Base-by-base conservation (phyloP, 2,329 filamentous ascomycete genomes). In the Tolypocladium album region DNA sequence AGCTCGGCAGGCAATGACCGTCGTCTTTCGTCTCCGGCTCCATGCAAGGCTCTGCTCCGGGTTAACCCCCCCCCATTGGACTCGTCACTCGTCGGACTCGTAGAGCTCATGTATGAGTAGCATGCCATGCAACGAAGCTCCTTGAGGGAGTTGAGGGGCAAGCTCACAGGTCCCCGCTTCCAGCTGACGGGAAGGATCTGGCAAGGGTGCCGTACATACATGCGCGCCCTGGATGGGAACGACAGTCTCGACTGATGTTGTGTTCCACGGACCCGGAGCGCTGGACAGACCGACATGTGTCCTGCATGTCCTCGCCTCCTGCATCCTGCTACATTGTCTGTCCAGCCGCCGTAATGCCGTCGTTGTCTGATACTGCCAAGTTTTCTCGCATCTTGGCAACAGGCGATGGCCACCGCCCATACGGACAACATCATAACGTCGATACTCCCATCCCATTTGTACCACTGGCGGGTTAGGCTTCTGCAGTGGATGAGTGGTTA, bases 231-330 rank as follows among this genome's bases (percentile, higher is more conserved):
- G 17, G n/a, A 4, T 22, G 50, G 50, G 50, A 55, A 22, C 31
- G 31, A 36, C 58, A 38, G 47, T 56, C 42, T 56, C 39, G 47
- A 60, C 55, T 57, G 38, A 61, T 55, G 56, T 56, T 53, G 42
- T 57, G 61, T 61, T 43, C 61, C 59, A 55, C 59, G 43, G 31
- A 55, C 59, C 57, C 58, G 55, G 57, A 61, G 53, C 47, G 56
- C 55, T 40, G 52, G 59, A 61, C 59, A 55, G 57, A 57, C 57
- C 61, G 47, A 55, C 61, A 57, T 61, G 61, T 57, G 55, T 56
- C 27, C 42, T 42, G 50, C 31, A 58, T 36, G 34, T 22, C 20
- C 22, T 34, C 40, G 24, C 38, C 43, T 64, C 62, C 65, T 68
- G 60, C 61, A 47, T 58, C 57, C 56, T 67, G 17, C 40, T 27